These are phyloP conservation scores for Chrysophaeum taylorii DNA, from an alignment of 352 stramenopile genomes.

Conservation along the genomic window DNA sequence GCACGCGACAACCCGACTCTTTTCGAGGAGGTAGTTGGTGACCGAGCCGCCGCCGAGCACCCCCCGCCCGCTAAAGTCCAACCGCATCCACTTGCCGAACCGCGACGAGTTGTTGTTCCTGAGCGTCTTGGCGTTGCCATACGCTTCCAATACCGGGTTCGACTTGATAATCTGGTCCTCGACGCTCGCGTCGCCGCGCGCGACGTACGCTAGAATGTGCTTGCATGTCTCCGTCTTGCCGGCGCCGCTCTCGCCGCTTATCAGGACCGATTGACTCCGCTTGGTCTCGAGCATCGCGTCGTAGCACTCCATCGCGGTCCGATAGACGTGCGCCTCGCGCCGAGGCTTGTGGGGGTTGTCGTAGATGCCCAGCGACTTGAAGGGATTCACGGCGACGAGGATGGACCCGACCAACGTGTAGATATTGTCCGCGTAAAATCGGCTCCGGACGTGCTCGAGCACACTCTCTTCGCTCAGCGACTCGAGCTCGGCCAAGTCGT, in stretches of 20 bases:
- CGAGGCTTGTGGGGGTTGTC: conserved; percentile 44
- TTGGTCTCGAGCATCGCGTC: conserved; percentile 44
- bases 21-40: conserved; percentile 95
- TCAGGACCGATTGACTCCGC: conserved; percentile 71
- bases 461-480: not conserved
- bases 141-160: conserved; percentile 81
- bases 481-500: not conserved
- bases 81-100: conserved; percentile 85
- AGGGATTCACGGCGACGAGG: conserved; percentile 59
- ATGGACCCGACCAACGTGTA: conserved; percentile 70
- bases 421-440: conserved; percentile 74
- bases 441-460: no score
- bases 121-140: conserved; percentile 74
- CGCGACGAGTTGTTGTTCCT: conserved; percentile 86
- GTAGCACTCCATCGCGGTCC: conserved; percentile 67
- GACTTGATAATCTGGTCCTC: conserved; percentile 88
- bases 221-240: conserved; percentile 87
- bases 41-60: conserved; percentile 58
- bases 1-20: conserved; percentile 86
- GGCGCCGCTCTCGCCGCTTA: conserved; percentile 78
- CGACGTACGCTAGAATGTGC: conserved; percentile 85
- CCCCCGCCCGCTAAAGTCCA: conserved; percentile 74
- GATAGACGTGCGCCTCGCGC: conserved; percentile 72
- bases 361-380: conserved; percentile 36
- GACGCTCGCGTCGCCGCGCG: conserved; percentile 52